Evolutionary conservation across 805 yeast species (phyloP), one percentile per base, ranked within the genome.

Genomic region (Lachancea dasiensis): DNA sequence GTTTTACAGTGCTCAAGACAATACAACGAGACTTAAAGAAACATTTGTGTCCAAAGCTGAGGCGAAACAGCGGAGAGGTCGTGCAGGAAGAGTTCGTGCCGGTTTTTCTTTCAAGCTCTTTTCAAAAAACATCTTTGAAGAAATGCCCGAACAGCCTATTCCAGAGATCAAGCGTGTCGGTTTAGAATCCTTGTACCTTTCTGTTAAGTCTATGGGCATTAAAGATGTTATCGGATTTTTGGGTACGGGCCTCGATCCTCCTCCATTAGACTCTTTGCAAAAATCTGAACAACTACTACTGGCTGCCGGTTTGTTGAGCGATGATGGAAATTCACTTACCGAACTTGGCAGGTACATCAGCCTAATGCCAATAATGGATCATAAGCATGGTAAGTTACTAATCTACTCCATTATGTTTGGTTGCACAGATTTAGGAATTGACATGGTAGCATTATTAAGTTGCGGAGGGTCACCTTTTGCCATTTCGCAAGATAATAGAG

Each of bases 41-140:
- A 82, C 94, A 41, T 94, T 83, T 61, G 70, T 89, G 3, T 81
- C 95, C 32, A 87, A 92, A 52, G 99, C 99, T 1, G 82, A 95
- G 43, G 89, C 97, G 0, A 92, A 78, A 48, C 99, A 92, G 67
- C 74, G 99, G 64, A 66, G 94, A 15, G 97, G 97, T 57, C 79
- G 97, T 69, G 97, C 97, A 34, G 97, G 97, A 56, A 80, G 97
- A 72, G 89, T 96, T 1, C 97, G 97, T 0, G 97, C 98, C 0
- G 99, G 99, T 41, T 97, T 92, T 54, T 86, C 96, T 58, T 92
- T 92, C 59, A 69, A 97, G 43, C 60, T 92, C 9, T 92, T 71
- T 52, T 90, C 97, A 0, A 87, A 97, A 11, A 97, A 97, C 2
- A 82, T 90, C 6, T 92, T 69, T 58, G 97, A 90, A 55, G 75